Evolutionary conservation across 2,329 filamentous ascomycete genomes (phyloP).

Genomic region (Alternaria rosae): DNA sequence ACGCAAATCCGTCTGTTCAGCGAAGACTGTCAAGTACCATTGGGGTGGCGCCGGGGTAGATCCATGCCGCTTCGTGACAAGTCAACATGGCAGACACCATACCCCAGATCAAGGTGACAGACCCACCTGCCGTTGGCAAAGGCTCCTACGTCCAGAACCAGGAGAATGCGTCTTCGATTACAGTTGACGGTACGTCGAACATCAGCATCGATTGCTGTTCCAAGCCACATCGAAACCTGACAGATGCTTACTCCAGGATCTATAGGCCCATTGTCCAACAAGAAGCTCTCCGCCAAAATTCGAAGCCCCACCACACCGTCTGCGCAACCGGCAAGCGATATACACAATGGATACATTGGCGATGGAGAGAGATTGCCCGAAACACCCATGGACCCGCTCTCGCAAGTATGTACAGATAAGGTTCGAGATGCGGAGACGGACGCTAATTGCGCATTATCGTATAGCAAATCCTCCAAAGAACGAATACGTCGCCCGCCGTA

Average conservation of each 20-base stretch:
- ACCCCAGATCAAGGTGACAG: slow-evolving; percentile 55
- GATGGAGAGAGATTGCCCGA: slow-evolving; percentile 39
- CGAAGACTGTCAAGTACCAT: background rate
- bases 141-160: slow-evolving; percentile 38
- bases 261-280: slow-evolving; percentile 34
- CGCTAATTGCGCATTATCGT: slow-evolving; percentile 20
- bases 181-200: slow-evolving; percentile 36
- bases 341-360: slow-evolving; percentile 26
- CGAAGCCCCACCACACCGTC: slow-evolving; percentile 33
- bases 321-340: slow-evolving; percentile 25
- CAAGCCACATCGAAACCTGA: background rate
- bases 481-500: slow-evolving; percentile 68
- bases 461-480: slow-evolving; percentile 68
- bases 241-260: slow-evolving; percentile 25
- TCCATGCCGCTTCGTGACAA: slow-evolving; percentile 22
- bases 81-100: slow-evolving; percentile 48
- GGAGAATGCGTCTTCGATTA: slow-evolving; percentile 30
- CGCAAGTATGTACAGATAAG: slow-evolving; percentile 62
- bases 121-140: slow-evolving; percentile 48
- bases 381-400: slow-evolving; percentile 69
- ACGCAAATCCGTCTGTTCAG: background rate
- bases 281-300: slow-evolving; percentile 38
- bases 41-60: slow-evolving; percentile 4
- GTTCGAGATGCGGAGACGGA: background rate
- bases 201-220: background rate